Evolutionary conservation across 2,329 filamentous ascomycete species (phyloP).

Genomic region (Fusarium mangiferae): DNA sequence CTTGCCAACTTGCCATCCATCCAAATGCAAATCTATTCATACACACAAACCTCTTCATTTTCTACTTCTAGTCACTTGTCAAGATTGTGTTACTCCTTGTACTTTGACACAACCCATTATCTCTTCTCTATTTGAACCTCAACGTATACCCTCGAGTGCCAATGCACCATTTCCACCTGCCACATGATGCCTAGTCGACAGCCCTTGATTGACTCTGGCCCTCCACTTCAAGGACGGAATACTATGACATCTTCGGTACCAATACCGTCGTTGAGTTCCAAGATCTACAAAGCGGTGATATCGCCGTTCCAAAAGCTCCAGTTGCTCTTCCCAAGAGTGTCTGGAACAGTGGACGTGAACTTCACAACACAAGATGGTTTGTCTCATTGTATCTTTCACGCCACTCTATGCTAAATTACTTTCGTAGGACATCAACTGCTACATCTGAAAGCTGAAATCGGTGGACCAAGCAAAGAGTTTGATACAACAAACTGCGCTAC

Average conservation of each 20-base stretch:
- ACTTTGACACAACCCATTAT: neutral
- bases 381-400: neutral
- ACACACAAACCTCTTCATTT: neutral
- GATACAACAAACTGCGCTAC: neutral
- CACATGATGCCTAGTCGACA: neutral
- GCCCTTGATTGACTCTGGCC: no score
- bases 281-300: neutral
- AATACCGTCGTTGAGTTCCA: neutral
- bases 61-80: neutral
- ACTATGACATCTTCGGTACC: neutral
- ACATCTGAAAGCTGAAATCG: neutral
- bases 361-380: neutral
- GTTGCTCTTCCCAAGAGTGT: neutral
- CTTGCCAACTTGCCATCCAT: neutral
- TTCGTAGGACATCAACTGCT: neutral
- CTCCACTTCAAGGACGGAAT: neutral
- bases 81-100: neutral
- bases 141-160: neutral
- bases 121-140: neutral
- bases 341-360: neutral
- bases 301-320: neutral
- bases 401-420: neutral
- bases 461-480: neutral
- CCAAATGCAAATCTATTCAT: neutral
- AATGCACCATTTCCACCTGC: neutral